Base-by-base conservation (phyloP, 164 flowering plant genomes). In the Berberis vulgaris region DNA sequence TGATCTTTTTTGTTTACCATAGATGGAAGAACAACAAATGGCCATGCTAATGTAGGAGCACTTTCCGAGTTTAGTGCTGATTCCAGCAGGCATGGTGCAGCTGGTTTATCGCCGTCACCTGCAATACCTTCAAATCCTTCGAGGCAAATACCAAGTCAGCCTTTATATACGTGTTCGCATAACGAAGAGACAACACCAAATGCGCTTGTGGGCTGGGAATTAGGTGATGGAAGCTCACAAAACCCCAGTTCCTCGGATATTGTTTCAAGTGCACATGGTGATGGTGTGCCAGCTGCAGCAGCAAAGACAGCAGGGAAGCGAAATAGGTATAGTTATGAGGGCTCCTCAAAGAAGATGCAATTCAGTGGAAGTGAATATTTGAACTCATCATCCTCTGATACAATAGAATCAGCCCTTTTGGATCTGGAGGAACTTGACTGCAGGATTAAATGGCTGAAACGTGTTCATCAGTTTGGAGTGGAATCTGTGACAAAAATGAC, bases 381-480 rank as follows among this genome's bases (percentile, higher is more conserved):
- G 26, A 73, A 71, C 69, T 64, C 71, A 7, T 61, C 43, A 54
- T 38, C 11, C 58, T 64, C 80, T 41, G 77, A 74, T 62, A 62
- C 81, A 43, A 7, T 81, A 44, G 85, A 84, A 63, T 75, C 88
- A 8, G 52, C 82, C n/a, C 63, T 82, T 60, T 6, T 82, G 72
- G 85, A 82, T 64, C 45, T 82, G 76, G 91, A 86, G 76, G 84
- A 82, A 60, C 83, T 84, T 56, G 69, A 67, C 10, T 77, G 70
- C 75, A 73, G 61, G 68, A 68, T 86, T 45, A 81, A 74, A 67
- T 82, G 84, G 88, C 66, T 84, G 1, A 83, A 74, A 65, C 67
- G 65, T 41, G 52, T 78, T 10, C 52, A 83, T 46, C 57, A 79
- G 42, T 57, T 39, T 45, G 84, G 83, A 8, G 56, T 47, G 61